Percentiles rank a stretch among this genome's conserved stretches.
phyloP scores from a whole-genome alignment of 2,329 filamentous ascomycete species.

The Trichoderma sp. region DNA sequence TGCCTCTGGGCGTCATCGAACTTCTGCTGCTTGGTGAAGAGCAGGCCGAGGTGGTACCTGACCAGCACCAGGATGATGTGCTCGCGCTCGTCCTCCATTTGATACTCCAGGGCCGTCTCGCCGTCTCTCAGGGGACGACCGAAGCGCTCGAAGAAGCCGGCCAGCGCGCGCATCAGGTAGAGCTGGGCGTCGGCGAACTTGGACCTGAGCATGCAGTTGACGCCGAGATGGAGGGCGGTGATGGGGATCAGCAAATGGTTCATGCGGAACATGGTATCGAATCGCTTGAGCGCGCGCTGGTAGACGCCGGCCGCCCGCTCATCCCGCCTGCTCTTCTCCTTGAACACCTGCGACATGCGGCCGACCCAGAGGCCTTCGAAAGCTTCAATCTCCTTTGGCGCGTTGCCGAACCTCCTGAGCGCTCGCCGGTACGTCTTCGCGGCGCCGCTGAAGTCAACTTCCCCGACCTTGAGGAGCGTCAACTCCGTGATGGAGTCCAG shows the following conservation, averaged over 20 bases:
- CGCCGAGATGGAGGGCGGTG: not conserved
- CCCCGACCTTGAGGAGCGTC: not conserved
- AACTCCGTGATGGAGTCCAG: not conserved
- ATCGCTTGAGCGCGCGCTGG: not conserved
- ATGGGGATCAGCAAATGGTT: not conserved
- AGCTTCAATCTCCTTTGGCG: not conserved
- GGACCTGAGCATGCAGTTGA: not conserved
- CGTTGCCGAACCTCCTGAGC: not conserved
- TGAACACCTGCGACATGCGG: not conserved
- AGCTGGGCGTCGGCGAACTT: not conserved
- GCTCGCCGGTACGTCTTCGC: not conserved
- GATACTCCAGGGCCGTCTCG: not conserved
- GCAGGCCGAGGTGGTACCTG: not conserved
- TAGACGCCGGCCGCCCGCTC: not conserved
- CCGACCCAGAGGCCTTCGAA: not conserved
- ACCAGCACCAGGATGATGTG: not conserved
- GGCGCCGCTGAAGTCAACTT: not conserved
- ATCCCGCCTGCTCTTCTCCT: not conserved
- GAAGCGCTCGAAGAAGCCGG: not conserved
- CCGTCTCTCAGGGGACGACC: not conserved
- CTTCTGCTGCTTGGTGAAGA: not conserved
- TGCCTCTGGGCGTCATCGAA: not conserved
- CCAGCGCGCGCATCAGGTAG: not conserved
- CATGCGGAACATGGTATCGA: not conserved
- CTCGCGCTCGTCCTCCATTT: not conserved